Evolutionary conservation across 805 yeast species (phyloP), one percentile per base, ranked within the genome.

Genomic region (Metschnikowia baotianmanensis): DNA sequence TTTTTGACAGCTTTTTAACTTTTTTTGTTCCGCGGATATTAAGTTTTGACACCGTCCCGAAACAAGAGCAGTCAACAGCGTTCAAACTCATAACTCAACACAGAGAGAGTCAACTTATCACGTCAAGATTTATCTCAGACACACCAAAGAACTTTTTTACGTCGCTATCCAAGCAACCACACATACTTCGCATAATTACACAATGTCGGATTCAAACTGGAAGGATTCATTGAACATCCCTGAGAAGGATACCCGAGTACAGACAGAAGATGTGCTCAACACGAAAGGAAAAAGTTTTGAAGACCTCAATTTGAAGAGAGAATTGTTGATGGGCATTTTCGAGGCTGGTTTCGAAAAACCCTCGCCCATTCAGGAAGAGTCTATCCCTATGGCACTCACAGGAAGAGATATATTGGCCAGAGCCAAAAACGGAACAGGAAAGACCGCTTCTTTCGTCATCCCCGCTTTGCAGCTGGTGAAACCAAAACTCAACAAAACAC

Each of bases 261-360:
- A 91, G 63, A 91, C 99, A 1, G 96, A 90, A 42, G 99, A 93
- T 76, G 97, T 93, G 40, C 76, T 87, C 36, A 86, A 80, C 54
- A 89, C 96, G 29, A 86, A 87, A 57, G 98, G 97, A 42, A 83
- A 82, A 55, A 73, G 86, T 15, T 93, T 93, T 59, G 99, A 93
- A 66, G 95, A 89, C 59, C 88, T 90, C 67, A 82, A 81, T 57
- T 77, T 93, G 55, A 89, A 88, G 63, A 81, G 99, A 66, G 96
- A 93, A 60, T 74, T 93, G 45, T 71, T 93, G 60, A 93, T 93
- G 99, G 99, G 99, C 25, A 91, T 93, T 51, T 93, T 90, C 63
- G 99, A 93, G 66, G 98, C 98, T 1, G 99, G 99, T 36, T 93
- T 93, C 59, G 99, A 93, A 63, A 88, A 86, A 59, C 99, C 99